These are phyloP conservation scores for Candida ortonii DNA, from an alignment of 805 yeast genomes.

Conservation along the genomic window DNA sequence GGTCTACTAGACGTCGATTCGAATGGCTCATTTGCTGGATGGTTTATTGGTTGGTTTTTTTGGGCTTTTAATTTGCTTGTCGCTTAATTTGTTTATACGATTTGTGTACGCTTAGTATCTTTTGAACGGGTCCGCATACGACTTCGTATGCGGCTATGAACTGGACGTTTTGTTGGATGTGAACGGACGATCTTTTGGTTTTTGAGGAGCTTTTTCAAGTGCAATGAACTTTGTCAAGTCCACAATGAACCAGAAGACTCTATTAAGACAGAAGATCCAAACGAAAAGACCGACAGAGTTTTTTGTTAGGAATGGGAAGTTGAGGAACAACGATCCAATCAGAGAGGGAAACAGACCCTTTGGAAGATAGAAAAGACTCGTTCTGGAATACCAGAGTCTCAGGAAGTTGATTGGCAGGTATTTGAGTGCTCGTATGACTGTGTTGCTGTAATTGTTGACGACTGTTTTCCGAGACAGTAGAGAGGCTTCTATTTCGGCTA, in stretches of 20 bases:
- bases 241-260: conserved; percentile 24
- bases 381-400: conserved; percentile 51
- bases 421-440: conserved; percentile 38
- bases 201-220: conserved; percentile 3
- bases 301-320: conserved; percentile 61
- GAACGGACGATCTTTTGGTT: conserved; percentile 6
- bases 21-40: no score
- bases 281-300: conserved; percentile 61
- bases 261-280: conserved; percentile 47
- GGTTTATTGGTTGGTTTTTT: no score
- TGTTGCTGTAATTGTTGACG: conserved; percentile 35
- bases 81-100: no score
- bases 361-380: conserved; percentile 59
- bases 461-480: conserved; percentile 36
- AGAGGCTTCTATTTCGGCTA: conserved; percentile 40
- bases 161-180: background rate
- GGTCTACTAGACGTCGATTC: no score
- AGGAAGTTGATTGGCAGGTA: conserved; percentile 46
- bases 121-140: no score
- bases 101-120: no score
- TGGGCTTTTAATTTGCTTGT: no score
- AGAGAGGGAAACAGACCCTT: conserved; percentile 53
- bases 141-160: no score
- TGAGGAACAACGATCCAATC: conserved; percentile 46
- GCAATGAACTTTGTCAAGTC: conserved; percentile 22